phyloP scores from a whole-genome alignment of 495 filamentous ascomycete genomes.

The Zalerion maritima region DNA sequence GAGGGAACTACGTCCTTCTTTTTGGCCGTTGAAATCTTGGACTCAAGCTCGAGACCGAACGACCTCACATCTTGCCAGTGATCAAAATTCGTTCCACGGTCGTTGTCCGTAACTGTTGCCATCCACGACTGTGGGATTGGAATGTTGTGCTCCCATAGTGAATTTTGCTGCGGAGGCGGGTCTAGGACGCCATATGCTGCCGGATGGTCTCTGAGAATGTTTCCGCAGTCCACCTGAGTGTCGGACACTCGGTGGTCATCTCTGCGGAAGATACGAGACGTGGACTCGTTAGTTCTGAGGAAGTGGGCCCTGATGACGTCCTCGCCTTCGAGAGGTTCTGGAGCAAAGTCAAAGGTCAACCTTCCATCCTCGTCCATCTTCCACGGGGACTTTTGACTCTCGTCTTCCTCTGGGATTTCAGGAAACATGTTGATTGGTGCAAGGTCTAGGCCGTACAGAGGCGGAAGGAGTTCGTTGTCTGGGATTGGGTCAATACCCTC shows the following conservation, averaged over 20 bases:
- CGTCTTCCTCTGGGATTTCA: no score
- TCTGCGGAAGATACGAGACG: no score
- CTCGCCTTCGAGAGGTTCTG: neutral
- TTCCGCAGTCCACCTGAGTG: constrained; percentile 20
- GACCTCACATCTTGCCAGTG: constrained; percentile 98
- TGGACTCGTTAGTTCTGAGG: no score
- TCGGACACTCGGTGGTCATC: no score
- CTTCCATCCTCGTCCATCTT: no score
- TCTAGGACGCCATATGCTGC: constrained; percentile 17
- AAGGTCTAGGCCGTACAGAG: constrained; percentile 58
- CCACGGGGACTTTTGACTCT: no score
- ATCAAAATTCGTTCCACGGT: constrained; percentile 51
- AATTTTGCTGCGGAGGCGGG: constrained; percentile 2
- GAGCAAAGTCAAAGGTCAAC: neutral
- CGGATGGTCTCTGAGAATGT: constrained; percentile 19
- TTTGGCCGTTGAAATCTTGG: constrained; percentile 29
- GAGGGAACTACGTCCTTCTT: neutral
- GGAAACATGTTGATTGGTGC: constrained; percentile 12
- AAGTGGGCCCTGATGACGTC: no score
- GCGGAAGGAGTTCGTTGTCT: constrained; percentile 58
- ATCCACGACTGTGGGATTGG: constrained; percentile 38
- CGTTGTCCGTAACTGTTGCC: constrained; percentile 38
- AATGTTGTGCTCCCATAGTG: constrained; percentile 14
- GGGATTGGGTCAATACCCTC: constrained; percentile 52
- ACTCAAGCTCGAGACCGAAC: constrained; percentile 53